Conservation (phyloP, 176 grass and related monocot species). For the Elaeis guineensis region DNA sequence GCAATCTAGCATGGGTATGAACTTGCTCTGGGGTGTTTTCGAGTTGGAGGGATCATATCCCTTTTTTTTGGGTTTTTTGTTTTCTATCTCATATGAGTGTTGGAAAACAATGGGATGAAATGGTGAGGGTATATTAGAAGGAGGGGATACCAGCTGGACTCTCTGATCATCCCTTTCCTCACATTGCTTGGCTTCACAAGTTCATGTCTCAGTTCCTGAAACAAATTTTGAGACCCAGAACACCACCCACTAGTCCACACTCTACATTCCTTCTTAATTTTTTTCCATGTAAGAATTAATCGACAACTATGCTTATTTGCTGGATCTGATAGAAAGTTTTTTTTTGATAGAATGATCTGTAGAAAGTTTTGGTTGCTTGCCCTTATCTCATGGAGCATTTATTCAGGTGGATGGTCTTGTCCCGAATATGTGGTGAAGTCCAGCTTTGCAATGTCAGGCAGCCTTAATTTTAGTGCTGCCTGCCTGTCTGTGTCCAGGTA, state of each 20-base stretch:
- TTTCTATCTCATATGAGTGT: too few relatives aligned
- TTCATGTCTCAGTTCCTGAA: too few relatives aligned
- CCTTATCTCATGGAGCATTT: background rate
- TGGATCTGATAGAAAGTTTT: background rate
- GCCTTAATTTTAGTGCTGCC: conserved; percentile 14
- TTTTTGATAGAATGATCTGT: too few relatives aligned
- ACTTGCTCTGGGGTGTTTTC: too few relatives aligned
- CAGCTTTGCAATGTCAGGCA: background rate
- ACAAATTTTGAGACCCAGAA: too few relatives aligned
- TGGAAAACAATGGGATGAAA: background rate
- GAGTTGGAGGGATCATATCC: background rate
- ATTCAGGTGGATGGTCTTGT: background rate
- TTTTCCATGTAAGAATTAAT: background rate
- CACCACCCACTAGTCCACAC: too few relatives aligned
- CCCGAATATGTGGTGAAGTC: background rate
- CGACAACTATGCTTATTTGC: background rate
- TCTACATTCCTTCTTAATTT: background rate
- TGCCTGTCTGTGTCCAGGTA: background rate
- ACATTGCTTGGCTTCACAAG: background rate
- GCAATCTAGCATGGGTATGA: background rate
- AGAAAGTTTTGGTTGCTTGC: too few relatives aligned
- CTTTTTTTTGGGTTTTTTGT: background rate
- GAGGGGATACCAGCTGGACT: background rate
- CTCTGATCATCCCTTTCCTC: background rate
- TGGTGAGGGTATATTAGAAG: background rate